phyloP scores from a whole-genome alignment of 2,329 filamentous ascomycete species.

The Curvularia sp. region DNA sequence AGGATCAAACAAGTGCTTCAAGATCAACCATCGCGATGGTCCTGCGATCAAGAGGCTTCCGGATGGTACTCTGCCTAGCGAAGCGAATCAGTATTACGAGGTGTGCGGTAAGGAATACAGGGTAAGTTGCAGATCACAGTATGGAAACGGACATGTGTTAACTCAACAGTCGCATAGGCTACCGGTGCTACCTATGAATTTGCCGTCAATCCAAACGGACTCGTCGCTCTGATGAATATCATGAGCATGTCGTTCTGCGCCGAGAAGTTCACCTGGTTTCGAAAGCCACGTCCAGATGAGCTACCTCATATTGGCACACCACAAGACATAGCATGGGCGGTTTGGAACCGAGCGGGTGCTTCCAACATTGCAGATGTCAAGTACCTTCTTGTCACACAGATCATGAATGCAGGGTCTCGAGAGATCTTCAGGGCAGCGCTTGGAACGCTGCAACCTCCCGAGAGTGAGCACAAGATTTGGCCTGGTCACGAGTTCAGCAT shows the following conservation, averaged over 20 bases:
- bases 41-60: conserved; percentile 16
- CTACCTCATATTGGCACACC: conserved; percentile 16
- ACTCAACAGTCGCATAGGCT: conserved; percentile 2
- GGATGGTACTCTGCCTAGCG: conserved; percentile 12
- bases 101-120: conserved; percentile 18
- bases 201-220: conserved; percentile 11
- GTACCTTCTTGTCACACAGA: conserved; percentile 19
- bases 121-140: neutral
- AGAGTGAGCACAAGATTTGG: conserved; percentile 18
- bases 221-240: conserved; percentile 17
- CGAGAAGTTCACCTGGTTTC: conserved; percentile 14
- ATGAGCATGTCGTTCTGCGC: conserved; percentile 13
- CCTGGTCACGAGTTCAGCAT: conserved; percentile 18
- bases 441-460: conserved; percentile 5
- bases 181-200: conserved; percentile 18
- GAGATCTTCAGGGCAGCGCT: conserved; percentile 11
- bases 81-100: conserved; percentile 18
- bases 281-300: conserved; percentile 6
- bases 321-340: conserved; percentile 20
- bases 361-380: conserved; percentile 12
- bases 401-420: conserved; percentile 14
- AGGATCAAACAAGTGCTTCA: conserved; percentile 20
- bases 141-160: neutral
- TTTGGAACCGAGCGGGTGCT: conserved; percentile 18
- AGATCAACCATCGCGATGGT: conserved; percentile 18